phyloP scores from a whole-genome alignment of 805 yeast genomes.

The Zygoascus ofunaensis region DNA sequence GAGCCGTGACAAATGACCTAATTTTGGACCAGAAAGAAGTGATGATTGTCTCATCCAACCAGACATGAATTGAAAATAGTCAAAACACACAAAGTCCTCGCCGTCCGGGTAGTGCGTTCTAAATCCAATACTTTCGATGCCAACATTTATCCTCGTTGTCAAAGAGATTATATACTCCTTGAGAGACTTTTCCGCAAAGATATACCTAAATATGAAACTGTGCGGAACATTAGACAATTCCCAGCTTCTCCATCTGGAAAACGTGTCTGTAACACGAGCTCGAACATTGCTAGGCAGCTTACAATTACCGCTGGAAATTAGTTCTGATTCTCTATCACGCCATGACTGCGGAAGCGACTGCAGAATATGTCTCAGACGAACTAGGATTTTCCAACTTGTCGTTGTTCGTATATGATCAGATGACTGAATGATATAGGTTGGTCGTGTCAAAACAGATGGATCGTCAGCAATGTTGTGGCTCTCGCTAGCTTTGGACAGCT shows the following conservation, averaged over 20 bases:
- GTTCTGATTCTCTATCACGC: constrained; percentile 30
- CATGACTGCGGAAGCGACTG: constrained; percentile 49
- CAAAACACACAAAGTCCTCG: constrained; percentile 29
- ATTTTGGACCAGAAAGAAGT: background rate
- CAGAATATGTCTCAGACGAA: constrained; percentile 68
- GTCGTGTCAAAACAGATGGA: constrained; percentile 83
- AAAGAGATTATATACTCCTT: constrained; percentile 8
- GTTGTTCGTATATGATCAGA: constrained; percentile 66
- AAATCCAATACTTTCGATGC: constrained; percentile 27
- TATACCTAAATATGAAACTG: constrained; percentile 44
- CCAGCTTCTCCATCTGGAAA: constrained; percentile 85
- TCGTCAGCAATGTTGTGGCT: constrained; percentile 59
- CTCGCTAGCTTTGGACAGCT: constrained; percentile 41
- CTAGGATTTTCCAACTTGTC: constrained; percentile 81
- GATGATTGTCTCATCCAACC: constrained; percentile 8
- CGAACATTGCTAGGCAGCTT: constrained; percentile 45
- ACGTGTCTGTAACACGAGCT: constrained; percentile 46
- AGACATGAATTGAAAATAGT: constrained; percentile 22
- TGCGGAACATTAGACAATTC: constrained; percentile 61
- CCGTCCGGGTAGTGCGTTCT: constrained; percentile 23
- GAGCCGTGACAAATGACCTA: background rate
- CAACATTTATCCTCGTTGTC: constrained; percentile 11
- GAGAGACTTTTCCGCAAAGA: constrained; percentile 33
- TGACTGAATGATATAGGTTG: constrained; percentile 70
- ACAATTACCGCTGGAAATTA: constrained; percentile 30